These are phyloP conservation scores for Boechera retrofracta DNA, from an alignment of 345 rosid species.

Conservation along the genomic window DNA sequence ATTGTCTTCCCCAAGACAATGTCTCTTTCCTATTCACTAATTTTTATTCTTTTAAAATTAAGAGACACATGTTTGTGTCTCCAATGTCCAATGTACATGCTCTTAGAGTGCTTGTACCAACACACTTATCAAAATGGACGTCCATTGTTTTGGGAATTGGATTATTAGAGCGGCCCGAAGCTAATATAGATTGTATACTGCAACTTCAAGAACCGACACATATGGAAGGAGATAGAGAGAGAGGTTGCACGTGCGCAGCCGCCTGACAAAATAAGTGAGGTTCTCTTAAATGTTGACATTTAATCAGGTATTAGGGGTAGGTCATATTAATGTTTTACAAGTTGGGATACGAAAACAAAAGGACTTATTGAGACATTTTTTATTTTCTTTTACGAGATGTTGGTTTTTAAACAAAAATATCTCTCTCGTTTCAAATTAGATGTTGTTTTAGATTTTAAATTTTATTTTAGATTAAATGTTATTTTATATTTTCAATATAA, in stretches of 20 bases:
- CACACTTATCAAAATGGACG: no score
- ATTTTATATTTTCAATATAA: no score
- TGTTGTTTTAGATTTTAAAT: no score
- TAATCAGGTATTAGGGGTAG: not conserved
- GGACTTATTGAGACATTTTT: not conserved
- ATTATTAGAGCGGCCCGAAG: not conserved
- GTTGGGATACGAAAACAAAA: constrained; percentile 6
- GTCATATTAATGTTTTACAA: constrained; percentile 15
- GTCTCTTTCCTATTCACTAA: no score
- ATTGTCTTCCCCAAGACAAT: no score
- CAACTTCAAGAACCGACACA: not conserved
- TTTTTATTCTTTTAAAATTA: no score
- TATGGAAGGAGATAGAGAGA: not conserved
- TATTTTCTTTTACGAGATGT: not conserved
- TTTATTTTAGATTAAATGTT: no score
- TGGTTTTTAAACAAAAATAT: not conserved
- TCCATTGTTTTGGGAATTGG: not conserved
- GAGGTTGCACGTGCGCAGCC: constrained; percentile 18
- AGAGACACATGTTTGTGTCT: no score
- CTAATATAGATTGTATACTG: no score
- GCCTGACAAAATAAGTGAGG: constrained; percentile 26
- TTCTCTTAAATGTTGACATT: constrained; percentile 8
- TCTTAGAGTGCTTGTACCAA: no score
- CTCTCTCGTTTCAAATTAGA: no score
- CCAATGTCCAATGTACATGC: no score